These are phyloP conservation scores for Dendryphion nanum DNA, from an alignment of 2,329 filamentous ascomycete species.

Conservation along the genomic window DNA sequence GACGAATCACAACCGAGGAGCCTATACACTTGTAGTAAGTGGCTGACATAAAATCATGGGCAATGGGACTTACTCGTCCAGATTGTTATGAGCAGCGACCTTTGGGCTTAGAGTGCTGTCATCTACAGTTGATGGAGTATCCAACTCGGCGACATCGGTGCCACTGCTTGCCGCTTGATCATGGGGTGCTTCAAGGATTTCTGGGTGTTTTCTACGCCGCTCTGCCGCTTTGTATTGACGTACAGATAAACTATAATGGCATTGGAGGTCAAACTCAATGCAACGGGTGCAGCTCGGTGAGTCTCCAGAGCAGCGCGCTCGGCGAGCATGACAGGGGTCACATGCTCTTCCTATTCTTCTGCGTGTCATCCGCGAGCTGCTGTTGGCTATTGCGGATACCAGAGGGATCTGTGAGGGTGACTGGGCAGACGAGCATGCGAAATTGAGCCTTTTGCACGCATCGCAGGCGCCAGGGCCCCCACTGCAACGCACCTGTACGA, in stretches of 20 bases:
- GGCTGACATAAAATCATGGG: not conserved
- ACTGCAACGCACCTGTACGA: constrained; percentile 7
- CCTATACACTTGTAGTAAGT: not conserved
- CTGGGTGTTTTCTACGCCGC: not conserved
- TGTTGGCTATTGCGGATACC: not conserved
- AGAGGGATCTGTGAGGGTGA: too few species aligned
- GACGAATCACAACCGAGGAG: constrained; percentile 4
- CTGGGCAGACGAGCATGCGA: constrained; percentile 6
- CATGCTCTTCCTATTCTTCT: constrained; percentile 3
- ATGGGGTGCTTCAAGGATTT: not conserved
- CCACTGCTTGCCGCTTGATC: not conserved
- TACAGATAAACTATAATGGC: constrained; percentile 7
- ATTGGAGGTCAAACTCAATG: constrained; percentile 2
- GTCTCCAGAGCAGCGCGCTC: constrained; percentile 5
- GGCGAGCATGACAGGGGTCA: constrained; percentile 4
- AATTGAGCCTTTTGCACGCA: constrained; percentile 9
- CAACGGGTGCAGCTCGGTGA: constrained; percentile 5
- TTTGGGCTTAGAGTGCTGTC: not conserved
- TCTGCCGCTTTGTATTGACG: constrained; percentile 6
- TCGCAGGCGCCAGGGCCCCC: constrained; percentile 8
- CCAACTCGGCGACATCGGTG: not conserved
- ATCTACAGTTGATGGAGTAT: not conserved
- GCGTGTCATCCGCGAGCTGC: not conserved
- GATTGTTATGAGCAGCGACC: not conserved
- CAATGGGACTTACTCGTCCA: not conserved